These are phyloP conservation scores for Ulvella scutata DNA, from an alignment of 139 green algal species.

Conservation along the genomic window DNA sequence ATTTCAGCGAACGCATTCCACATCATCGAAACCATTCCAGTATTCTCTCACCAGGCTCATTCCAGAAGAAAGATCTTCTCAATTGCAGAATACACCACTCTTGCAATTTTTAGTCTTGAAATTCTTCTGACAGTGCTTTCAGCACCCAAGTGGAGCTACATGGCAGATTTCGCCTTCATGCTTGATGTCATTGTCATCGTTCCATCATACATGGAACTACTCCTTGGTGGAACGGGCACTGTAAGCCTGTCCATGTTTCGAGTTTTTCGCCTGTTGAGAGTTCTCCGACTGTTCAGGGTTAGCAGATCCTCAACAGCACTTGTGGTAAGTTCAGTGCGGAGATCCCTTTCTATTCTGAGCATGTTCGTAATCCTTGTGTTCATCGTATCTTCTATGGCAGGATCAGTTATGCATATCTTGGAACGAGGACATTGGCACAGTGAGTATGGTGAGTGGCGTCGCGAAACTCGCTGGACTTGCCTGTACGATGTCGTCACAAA, in stretches of 20 bases:
- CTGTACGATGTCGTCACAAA: not conserved
- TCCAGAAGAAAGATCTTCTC: not conserved
- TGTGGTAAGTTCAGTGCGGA: not conserved
- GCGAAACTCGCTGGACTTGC: not conserved
- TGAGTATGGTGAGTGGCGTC: not conserved
- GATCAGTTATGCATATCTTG: not conserved
- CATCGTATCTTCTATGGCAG: not conserved
- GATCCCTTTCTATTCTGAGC: not conserved
- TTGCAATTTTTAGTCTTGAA: not conserved
- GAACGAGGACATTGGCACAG: not conserved
- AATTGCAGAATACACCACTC: not conserved
- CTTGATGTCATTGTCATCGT: not conserved
- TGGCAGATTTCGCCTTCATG: not conserved
- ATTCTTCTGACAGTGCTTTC: not conserved
- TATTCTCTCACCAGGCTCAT: not conserved
- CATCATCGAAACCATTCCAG: not conserved
- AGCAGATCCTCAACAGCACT: not conserved
- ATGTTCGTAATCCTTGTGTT: not conserved
- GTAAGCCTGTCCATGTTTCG: not conserved
- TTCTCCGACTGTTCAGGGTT: not conserved
- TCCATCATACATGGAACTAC: not conserved
- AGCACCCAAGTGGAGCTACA: too few relatives aligned
- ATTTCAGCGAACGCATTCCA: not conserved
- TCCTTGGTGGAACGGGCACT: not conserved
- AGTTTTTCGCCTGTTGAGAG: not conserved